phyloP scores from a whole-genome alignment of 2,329 filamentous ascomycete species.

The Blastomyces emzantsi region DNA sequence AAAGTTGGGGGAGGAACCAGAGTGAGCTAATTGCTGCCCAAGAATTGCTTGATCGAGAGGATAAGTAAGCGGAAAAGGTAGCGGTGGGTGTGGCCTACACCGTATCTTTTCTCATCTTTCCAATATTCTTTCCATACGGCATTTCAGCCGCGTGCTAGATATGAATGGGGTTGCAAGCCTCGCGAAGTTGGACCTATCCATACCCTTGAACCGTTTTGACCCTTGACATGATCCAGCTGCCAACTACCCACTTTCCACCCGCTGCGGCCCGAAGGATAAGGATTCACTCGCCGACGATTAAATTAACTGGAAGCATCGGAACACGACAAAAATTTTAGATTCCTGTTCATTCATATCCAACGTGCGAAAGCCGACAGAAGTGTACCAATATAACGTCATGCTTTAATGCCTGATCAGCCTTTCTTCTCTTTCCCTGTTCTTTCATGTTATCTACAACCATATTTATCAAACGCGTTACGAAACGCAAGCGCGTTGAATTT shows the following conservation, averaged over 20 bases:
- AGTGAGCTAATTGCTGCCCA: constrained; percentile 36
- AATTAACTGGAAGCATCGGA: not conserved
- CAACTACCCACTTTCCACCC: not conserved
- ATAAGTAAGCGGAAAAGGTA: constrained; percentile 2
- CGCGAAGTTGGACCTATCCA: not conserved
- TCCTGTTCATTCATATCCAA: not conserved
- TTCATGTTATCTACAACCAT: not conserved
- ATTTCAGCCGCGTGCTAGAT: not conserved
- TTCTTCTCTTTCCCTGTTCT: not conserved
- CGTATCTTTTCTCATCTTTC: not conserved
- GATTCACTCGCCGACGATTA: not conserved
- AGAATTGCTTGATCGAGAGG: constrained; percentile 30
- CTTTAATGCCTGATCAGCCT: not conserved
- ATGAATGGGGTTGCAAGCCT: not conserved
- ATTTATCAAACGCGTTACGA: constrained; percentile 1
- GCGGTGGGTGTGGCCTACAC: not conserved
- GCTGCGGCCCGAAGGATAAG: not conserved
- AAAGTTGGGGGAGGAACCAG: constrained; percentile 27
- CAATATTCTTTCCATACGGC: not conserved
- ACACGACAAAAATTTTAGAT: not conserved
- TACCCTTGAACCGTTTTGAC: not conserved
- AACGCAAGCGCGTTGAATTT: not conserved
- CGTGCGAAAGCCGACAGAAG: not conserved
- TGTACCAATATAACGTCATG: constrained; percentile 3
- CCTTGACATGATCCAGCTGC: not conserved